phyloP scores from a whole-genome alignment of 306 rosid species.

The Rosa chinensis region DNA sequence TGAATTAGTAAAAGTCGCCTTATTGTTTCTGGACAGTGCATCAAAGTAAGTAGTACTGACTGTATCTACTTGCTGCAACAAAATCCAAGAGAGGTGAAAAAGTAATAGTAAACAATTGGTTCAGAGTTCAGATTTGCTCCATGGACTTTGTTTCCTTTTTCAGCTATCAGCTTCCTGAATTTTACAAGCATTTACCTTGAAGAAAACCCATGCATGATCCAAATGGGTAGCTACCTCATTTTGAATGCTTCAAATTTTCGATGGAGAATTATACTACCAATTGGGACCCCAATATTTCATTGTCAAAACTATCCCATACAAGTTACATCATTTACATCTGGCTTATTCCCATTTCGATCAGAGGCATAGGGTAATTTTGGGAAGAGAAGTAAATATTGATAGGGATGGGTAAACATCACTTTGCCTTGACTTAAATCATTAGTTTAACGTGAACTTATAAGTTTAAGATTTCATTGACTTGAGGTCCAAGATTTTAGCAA shows the following conservation, averaged over 20 bases:
- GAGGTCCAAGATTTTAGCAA: slow-evolving; percentile 33
- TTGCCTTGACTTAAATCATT: too few species aligned
- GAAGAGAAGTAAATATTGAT: background rate
- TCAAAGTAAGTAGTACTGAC: background rate
- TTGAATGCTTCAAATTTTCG: background rate
- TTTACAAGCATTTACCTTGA: background rate
- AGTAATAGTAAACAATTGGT: background rate
- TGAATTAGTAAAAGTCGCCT: background rate
- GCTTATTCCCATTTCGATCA: background rate
- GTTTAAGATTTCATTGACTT: slow-evolving; percentile 19
- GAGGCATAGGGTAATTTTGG: background rate
- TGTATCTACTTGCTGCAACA: background rate
- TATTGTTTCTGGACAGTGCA: background rate
- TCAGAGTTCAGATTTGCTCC: background rate
- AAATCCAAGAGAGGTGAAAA: background rate
- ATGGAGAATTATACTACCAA: background rate
- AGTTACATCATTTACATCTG: background rate
- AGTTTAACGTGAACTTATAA: too few species aligned
- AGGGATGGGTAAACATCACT: background rate
- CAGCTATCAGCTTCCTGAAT: background rate
- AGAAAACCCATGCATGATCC: background rate
- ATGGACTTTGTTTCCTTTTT: background rate
- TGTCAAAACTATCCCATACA: background rate
- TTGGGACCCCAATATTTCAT: background rate
- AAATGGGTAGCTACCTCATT: background rate